Evolutionary conservation across 2,329 filamentous ascomycete species (phyloP), one percentile per base, ranked within the genome.

Genomic region (Ophiostoma triangulosporum): DNA sequence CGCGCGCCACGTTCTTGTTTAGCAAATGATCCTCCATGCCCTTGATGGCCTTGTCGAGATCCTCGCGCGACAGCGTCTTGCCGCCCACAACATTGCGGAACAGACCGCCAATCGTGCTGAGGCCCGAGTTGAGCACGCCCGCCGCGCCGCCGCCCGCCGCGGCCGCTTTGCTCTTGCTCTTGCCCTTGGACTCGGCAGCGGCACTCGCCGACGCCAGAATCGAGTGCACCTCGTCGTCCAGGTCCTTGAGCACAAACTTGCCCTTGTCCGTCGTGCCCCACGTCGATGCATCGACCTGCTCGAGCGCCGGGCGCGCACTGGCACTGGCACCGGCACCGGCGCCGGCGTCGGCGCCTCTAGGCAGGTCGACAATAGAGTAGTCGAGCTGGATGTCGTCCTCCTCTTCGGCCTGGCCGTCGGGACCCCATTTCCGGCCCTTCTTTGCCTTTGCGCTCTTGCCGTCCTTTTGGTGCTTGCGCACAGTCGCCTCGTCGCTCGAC

Each of bases 1-100:
- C 93, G 52, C 88, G 85, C 0, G 93, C 93, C 27, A 98, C 90
- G 63, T 98, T 98, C 74, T 98, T 98, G 70, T 85, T 83, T 56
- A 98, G 70, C 6, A 98, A 74, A 66, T 97, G 91, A 54, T 95
- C 88, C 65, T 96, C 88, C 88, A 98, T 96, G 31, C 85, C 86
- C 69, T 91, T 93, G 71, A 98, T 83, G 2, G 93, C 87, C 66
- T 94, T 95, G 57, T 88, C 85, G 22, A 98, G 76, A 63, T 97
- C 91, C 59, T 86, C 80, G 66, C 89, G 87, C 1, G 88, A 94
- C 63, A 98, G 71, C 0, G 84, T 88, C 73, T 96, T 96, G 58
- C 94, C 93, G 53, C 93, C 93, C 0, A 98, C 85, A 36, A 98
- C 85, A 64, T 96, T 97, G 60, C 88, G 82, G 73, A 98, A 95